These are phyloP conservation scores for Malassezia pachydermatis DNA, from an alignment of 1,284 basidiomycete species.

Conservation along the genomic window DNA sequence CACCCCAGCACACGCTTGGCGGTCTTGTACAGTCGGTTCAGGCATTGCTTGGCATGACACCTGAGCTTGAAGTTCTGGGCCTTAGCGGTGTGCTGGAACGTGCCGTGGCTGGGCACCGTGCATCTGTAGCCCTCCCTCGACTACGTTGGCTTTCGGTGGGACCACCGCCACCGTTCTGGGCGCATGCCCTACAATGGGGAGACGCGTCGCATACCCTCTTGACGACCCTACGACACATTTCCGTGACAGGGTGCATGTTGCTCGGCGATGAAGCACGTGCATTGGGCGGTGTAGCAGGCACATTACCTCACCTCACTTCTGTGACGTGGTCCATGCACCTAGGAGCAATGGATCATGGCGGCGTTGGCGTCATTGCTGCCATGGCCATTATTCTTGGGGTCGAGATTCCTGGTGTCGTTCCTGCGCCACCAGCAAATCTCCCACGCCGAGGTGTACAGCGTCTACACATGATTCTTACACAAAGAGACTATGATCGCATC, in stretches of 20 bases:
- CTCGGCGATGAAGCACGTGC: conserved; percentile 6
- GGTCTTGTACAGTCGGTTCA: not conserved
- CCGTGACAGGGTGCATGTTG: conserved; percentile 7
- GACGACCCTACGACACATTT: not conserved
- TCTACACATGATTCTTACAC: not conserved
- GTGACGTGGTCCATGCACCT: conserved; percentile 7
- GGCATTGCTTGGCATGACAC: not conserved
- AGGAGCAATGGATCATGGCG: not conserved
- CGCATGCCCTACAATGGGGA: conserved; percentile 4
- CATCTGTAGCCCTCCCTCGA: not conserved
- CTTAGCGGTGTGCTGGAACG: conserved; percentile 12
- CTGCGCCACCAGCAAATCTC: not conserved
- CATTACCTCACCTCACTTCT: conserved; percentile 2
- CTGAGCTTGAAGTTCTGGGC: conserved; percentile 1
- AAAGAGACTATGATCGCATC: not conserved
- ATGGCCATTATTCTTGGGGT: conserved; percentile 5
- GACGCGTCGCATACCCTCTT: not conserved
- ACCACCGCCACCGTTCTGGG: conserved; percentile 9
- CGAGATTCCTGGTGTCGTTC: not conserved
- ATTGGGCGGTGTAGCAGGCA: conserved; percentile 4
- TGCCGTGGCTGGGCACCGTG: conserved; percentile 2
- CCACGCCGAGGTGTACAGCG: not conserved
- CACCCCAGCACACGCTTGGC: conserved; percentile 4
- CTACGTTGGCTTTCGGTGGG: conserved; percentile 6
- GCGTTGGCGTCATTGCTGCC: not conserved